Evolutionary conservation across 106 monocot species (phyloP), one percentile per base, ranked within the genome.

Genomic region (Dioscorea alata): DNA sequence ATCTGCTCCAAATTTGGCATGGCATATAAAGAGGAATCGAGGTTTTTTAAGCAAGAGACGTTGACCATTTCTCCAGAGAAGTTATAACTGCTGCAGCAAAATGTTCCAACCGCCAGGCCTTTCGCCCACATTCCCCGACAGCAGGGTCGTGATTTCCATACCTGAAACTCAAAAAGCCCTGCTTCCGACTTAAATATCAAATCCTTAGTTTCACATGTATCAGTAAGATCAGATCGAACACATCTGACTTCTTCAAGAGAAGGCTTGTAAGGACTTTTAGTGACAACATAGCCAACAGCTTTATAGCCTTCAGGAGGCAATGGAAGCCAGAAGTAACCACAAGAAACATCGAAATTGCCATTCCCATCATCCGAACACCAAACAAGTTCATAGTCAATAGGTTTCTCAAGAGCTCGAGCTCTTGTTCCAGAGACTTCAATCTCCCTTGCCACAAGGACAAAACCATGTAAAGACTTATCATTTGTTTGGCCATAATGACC

Each of bases 1-100:
- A 86, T 42, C 65, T 99, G 99, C 52, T 93, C 83, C 28, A 99
- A 71, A 23, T 89, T 93, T 69, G 99, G 99, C 99, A 99, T 99
- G 50, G 90, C 80, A 42, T 75, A 52, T 13, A 93, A 67, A 19
- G 70, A 84, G 2, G 69, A 65, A 74, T 80, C 84, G n/a, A 79
- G 33, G 57, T 99, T 99, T 60, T 86, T 88, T 56, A 99, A 82
- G 77, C 90, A 99, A 69, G 60, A 71, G 53, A 85, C 82, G 18
- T 18, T 14, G n/a, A 63, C 25, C 18, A 76, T 74, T 14, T 71
- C 81, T 35, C 75, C 72, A 4, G 58, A 64, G 24, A 6, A 65
- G 21, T 32, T 69, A 57, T 74, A 8, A 0, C 71, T 73, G 59
- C 70, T 79, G 70, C 95, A 95, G 61, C 65, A 86, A 80, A 95